Evolutionary conservation across 805 yeast genomes (phyloP), one percentile per base, ranked within the genome.

Genomic region (Wickerhamomyces subpelliculosus): DNA sequence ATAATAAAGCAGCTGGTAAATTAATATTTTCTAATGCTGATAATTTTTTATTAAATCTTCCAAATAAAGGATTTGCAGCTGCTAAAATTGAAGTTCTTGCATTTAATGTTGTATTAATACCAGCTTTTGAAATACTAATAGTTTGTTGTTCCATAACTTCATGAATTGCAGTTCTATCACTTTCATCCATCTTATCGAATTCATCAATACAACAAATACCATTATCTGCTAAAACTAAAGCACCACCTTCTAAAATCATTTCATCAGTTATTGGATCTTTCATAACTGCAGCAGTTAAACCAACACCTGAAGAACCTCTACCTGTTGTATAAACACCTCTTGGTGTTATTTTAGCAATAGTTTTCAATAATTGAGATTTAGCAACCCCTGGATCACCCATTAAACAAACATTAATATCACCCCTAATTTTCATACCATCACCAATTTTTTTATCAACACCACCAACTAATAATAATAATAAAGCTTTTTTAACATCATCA

Each of bases 381-480:
- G 98, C 98, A 38, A 93, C 98, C 70, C 98, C 98, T 30, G 98
- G 98, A 57, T 93, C 98, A 52, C 98, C 98, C 97, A 93, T 90
- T 37, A 93, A 71, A 65, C 97, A 83, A 39, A 93, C 75, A 56
- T 93, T 93, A 50, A 93, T 85, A 59, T 93, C 98, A 54, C 98
- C 98, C 68, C 99, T 80, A 54, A 93, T 93, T 55, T 83, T 79
- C 86, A 93, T 79, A 48, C 99, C 99, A 64, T 93, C 98, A 32
- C 95, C 95, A 51, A 90, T 78, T 54, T 80, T 85, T 59, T 93
- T 93, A 35, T 95, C 84, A 32, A 89, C 97, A 54, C 98, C 98
- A 36, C 98, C 96, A 47, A 93, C 87, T 32, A 93, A 69, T 44
- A 93, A 68, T 42, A 93, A 63, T 30, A 93, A 65, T 43, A 93